phyloP scores from a whole-genome alignment of 2,329 filamentous ascomycete genomes.

The Tolypocladium pustulatum region DNA sequence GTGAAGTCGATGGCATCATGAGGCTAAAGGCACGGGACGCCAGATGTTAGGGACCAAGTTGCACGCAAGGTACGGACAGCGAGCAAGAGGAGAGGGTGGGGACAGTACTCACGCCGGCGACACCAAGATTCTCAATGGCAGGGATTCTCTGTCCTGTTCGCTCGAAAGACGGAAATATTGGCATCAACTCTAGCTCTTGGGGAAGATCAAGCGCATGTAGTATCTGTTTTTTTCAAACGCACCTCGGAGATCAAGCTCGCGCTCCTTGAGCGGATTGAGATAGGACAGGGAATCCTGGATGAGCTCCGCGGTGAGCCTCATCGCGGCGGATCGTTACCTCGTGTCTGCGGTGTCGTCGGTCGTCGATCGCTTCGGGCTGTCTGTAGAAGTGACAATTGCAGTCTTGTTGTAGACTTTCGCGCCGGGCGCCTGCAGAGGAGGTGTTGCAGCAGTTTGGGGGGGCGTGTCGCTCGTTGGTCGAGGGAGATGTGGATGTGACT shows the following conservation, averaged over 20 bases:
- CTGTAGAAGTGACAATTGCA: not conserved
- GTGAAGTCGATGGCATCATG: conserved; percentile 97
- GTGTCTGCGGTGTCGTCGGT: not conserved
- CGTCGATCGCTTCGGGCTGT: not conserved
- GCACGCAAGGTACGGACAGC: not conserved
- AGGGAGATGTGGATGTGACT: not conserved
- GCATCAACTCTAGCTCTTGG: conserved; percentile 67
- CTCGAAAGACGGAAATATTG: conserved; percentile 33
- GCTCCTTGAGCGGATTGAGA: conserved; percentile 96
- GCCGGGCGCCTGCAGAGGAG: not conserved
- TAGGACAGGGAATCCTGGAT: conserved; percentile 93
- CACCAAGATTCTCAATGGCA: conserved; percentile 93
- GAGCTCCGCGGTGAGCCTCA: conserved; percentile 93
- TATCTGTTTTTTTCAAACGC: conserved; percentile 92
- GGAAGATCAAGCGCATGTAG: conserved; percentile 51
- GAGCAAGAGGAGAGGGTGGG: not conserved
- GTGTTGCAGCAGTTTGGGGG: not conserved
- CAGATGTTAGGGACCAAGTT: not conserved
- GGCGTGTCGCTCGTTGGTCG: not conserved
- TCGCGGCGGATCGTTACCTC: conserved; percentile 28
- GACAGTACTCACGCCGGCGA: conserved; percentile 63
- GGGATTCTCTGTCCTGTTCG: conserved; percentile 93
- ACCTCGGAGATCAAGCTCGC: conserved; percentile 99
- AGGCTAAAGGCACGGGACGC: conserved; percentile 41
- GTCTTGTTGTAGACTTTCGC: not conserved